Evolutionary conservation across 2,329 filamentous ascomycete genomes (phyloP), one percentile per base, ranked within the genome.

Genomic region (Herpotrichia juniperi): DNA sequence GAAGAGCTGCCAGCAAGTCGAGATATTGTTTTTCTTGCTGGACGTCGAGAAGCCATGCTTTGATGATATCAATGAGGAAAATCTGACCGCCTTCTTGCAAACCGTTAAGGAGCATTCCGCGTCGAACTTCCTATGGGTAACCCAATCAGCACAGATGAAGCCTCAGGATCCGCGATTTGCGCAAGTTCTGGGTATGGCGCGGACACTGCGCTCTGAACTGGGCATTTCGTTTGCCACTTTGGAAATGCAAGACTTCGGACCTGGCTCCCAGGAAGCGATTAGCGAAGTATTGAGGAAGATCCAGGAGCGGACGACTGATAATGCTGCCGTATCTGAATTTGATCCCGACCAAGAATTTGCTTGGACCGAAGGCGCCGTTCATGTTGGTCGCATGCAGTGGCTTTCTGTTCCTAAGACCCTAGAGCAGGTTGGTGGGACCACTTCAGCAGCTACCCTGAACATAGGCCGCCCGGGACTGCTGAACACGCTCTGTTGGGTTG

Each of bases 71-170:
- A 46, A 49, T 6, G 46, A 53, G 14, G 2, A 35, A 10, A 16
- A 46, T 42, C 58, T 60, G 25, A n/a, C 42, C 7, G 8, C 21
- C 7, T 59, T 67, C 45, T 21, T 61, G 43, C 11, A 39, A 28
- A 26, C 39, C 2, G 4, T 48, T 10, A 24, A 31, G 4, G 7
- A 31, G 2, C 2, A 58, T 7, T 30, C 19, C 2, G 44, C 46
- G 16, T 24, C 48, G 7, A 57, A 59, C 1, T 31, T 71, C 7
- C 46, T 75, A 2, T 74, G 73, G 73, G 34, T 71, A 1, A 74
- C 67, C 0, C 25, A 31, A 0, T 48, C 56, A 1, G 59, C 53
- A 2, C 62, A 72, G 31, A 45, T 66, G 1, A n/a, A 45, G 6
- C 68, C 61, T 47, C 22, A n/a, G 2, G 66, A 75, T 16, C 71